phyloP scores from a whole-genome alignment of 306 rosid genomes.

The Cucumis hystrix region DNA sequence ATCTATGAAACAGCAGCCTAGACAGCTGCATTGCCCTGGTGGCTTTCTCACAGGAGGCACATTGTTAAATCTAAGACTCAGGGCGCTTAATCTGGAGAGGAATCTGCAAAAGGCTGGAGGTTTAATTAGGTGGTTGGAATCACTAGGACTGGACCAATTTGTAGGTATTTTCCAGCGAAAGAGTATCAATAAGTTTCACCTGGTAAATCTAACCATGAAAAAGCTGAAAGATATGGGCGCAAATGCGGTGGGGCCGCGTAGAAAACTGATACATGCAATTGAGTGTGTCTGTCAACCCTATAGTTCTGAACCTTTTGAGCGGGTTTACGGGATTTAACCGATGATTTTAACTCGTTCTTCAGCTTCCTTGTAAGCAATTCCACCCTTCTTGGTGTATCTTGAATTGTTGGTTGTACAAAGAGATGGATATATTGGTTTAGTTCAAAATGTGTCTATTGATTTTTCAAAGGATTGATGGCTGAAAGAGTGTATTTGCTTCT shows the following conservation, averaged over 20 bases:
- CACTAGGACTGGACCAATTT: constrained; percentile 71
- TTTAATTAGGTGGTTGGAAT: constrained; percentile 59
- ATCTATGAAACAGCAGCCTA: constrained; percentile 29
- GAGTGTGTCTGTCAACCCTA: constrained; percentile 83
- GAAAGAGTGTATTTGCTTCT: not conserved
- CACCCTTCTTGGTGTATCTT: not conserved
- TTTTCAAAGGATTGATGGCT: not conserved
- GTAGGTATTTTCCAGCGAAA: constrained; percentile 58
- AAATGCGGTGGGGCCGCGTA: constrained; percentile 86
- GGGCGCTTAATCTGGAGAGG: constrained; percentile 70
- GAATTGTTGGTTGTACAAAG: not conserved
- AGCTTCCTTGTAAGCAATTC: not conserved
- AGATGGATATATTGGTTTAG: not conserved
- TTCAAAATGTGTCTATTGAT: not conserved
- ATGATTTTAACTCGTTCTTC: not conserved
- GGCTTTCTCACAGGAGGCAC: constrained; percentile 17
- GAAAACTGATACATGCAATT: constrained; percentile 87
- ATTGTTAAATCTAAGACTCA: constrained; percentile 34
- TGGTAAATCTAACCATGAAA: constrained; percentile 75
- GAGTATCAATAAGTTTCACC: constrained; percentile 50
- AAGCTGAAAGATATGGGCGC: constrained; percentile 96
- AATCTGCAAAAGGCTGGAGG: constrained; percentile 86
- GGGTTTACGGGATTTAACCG: not conserved
- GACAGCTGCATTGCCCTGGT: constrained; percentile 26
- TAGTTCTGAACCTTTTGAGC: constrained; percentile 34